Conservation (phyloP, 441 rosid species). For the Gossypium laxum region DNA sequence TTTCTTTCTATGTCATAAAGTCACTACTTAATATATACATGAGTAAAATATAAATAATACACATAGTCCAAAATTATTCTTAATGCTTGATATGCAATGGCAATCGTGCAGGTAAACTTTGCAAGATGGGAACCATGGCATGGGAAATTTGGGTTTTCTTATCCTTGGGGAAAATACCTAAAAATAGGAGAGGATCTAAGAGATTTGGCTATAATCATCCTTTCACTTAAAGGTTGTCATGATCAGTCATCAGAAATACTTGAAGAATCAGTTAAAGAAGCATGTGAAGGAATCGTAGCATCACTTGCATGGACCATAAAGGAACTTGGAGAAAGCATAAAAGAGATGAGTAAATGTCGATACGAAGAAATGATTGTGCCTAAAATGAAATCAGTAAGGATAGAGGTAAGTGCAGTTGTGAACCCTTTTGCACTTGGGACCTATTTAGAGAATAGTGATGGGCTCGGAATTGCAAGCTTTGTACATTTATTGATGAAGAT, state of each 20-base stretch:
- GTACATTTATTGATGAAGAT: conserved; percentile 32
- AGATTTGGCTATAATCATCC: conserved; percentile 36
- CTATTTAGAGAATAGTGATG: conserved; percentile 20
- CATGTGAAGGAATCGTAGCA: conserved; percentile 28
- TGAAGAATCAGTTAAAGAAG: conserved; percentile 31
- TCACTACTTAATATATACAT: too few species aligned
- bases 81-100: not conserved
- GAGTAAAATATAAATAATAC: not conserved
- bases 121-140: conserved; percentile 84
- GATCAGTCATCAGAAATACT: conserved; percentile 19
- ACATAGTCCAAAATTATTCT: not conserved
- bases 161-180: conserved; percentile 51
- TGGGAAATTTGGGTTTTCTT: conserved; percentile 43
- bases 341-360: conserved; percentile 36
- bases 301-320: conserved; percentile 36
- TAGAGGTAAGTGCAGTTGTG: conserved; percentile 26
- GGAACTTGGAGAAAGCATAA: conserved; percentile 49
- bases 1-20: not conserved
- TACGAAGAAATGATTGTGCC: conserved; percentile 25
- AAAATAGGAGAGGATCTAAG: conserved; percentile 39
- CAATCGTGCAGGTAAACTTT: conserved; percentile 35
- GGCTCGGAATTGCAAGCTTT: conserved; percentile 34
- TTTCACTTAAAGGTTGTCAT: conserved; percentile 35
- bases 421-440: conserved; percentile 9
- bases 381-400: conserved; percentile 32